Evolutionary conservation across 2,329 filamentous ascomycete genomes (phyloP).

Genomic region (Emergomyces orientalis): DNA sequence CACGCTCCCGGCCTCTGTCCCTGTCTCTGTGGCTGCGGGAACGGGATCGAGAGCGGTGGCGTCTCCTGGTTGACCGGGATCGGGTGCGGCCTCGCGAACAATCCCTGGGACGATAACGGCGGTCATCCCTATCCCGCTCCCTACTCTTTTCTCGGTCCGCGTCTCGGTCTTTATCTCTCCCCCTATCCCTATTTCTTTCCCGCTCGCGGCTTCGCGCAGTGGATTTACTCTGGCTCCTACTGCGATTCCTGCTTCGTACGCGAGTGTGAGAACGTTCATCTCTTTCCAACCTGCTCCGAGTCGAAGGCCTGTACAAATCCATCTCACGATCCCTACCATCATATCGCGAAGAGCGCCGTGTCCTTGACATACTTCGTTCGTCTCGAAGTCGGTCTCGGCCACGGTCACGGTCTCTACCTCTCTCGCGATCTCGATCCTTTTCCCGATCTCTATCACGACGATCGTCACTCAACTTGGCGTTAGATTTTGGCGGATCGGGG

Average conservation of each 20-base stretch:
- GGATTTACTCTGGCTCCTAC: slow-evolving; percentile 26
- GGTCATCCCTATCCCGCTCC: slow-evolving; percentile 14
- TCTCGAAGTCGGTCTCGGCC: slow-evolving; percentile 21
- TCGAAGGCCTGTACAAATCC: slow-evolving; percentile 15
- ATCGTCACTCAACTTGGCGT: background rate
- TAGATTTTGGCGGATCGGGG: background rate
- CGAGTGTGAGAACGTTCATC: slow-evolving; percentile 28
- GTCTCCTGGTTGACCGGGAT: slow-evolving; percentile 13
- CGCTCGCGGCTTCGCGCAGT: slow-evolving; percentile 17
- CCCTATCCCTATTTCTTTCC: slow-evolving; percentile 14
- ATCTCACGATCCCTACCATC: slow-evolving; percentile 16
- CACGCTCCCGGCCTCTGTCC: slow-evolving; percentile 9
- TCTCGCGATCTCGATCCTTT: slow-evolving; percentile 20
- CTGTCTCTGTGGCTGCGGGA: slow-evolving; percentile 18
- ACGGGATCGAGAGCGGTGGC: slow-evolving; percentile 15
- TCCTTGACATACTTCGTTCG: slow-evolving; percentile 21
- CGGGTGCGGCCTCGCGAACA: slow-evolving; percentile 16
- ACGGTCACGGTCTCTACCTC: slow-evolving; percentile 17
- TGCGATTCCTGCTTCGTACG: slow-evolving; percentile 26
- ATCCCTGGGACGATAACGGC: slow-evolving; percentile 19
- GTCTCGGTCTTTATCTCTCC: slow-evolving; percentile 21
- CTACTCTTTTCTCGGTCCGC: slow-evolving; percentile 20
- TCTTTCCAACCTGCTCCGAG: slow-evolving; percentile 15
- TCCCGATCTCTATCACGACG: slow-evolving; percentile 17
- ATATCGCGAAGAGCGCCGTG: slow-evolving; percentile 18